Evolutionary conservation across 1,284 basidiomycete genomes (phyloP).

Genomic region (Macrocystidia cucumis): DNA sequence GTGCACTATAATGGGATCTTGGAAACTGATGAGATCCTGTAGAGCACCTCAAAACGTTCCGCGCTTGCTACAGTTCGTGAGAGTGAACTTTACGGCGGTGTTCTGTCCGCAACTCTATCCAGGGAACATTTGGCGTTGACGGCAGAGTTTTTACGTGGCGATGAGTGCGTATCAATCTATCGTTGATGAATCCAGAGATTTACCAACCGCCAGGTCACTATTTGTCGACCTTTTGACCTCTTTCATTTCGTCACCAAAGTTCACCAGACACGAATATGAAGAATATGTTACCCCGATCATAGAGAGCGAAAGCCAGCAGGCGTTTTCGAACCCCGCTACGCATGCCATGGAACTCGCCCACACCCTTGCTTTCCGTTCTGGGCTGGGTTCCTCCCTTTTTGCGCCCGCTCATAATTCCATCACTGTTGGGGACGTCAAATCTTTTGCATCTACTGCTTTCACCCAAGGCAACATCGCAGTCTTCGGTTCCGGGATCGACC

Average conservation of each 20-base stretch:
- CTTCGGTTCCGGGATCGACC: constrained; percentile 80
- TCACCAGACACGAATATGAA: constrained; percentile 78
- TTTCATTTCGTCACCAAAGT: constrained; percentile 76
- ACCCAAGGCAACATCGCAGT: constrained; percentile 76
- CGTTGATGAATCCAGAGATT: not conserved
- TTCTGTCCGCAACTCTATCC: constrained; percentile 80
- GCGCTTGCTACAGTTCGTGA: constrained; percentile 89
- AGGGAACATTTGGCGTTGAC: constrained; percentile 91
- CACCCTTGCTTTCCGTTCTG: constrained; percentile 82
- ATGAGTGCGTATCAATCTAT: constrained; percentile 73
- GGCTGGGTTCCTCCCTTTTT: constrained; percentile 86
- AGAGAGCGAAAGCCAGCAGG: constrained; percentile 61
- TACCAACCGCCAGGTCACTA: constrained; percentile 49
- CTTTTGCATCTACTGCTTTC: constrained; percentile 69
- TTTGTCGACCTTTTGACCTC: constrained; percentile 86
- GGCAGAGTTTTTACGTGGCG: constrained; percentile 92
- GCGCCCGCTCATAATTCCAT: constrained; percentile 64
- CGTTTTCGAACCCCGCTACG: constrained; percentile 53
- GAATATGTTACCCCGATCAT: constrained; percentile 82
- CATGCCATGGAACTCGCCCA: constrained; percentile 81
- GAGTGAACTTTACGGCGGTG: constrained; percentile 91
- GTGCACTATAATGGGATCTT: not conserved
- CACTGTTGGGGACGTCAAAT: constrained; percentile 62
- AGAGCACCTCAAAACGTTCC: constrained; percentile 83
- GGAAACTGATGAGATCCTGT: constrained; percentile 7